phyloP scores from a whole-genome alignment of 2,329 filamentous ascomycete species.

The Dichotomopilus funicola region DNA sequence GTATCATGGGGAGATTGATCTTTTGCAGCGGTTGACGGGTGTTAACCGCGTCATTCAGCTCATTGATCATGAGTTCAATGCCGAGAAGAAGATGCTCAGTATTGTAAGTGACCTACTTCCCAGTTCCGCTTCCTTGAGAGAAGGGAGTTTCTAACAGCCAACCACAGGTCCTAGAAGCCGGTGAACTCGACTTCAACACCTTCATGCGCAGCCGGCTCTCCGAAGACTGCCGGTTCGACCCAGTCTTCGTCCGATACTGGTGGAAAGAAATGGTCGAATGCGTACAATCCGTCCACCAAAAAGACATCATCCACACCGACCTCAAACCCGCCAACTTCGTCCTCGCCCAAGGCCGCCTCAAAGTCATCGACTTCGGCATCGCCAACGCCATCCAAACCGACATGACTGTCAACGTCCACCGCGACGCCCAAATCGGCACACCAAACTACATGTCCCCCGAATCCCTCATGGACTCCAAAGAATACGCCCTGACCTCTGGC shows the following conservation, averaged over 20 bases:
- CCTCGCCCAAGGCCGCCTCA: slow-evolving; percentile 79
- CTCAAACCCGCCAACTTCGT: slow-evolving; percentile 97
- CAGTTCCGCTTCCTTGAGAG: neutral
- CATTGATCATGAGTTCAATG: slow-evolving; percentile 89
- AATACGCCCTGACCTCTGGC: slow-evolving; percentile 34
- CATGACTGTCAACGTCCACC: slow-evolving; percentile 94
- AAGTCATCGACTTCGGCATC: slow-evolving; percentile 98
- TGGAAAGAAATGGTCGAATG: slow-evolving; percentile 99
- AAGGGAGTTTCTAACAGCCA: neutral
- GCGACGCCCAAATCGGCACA: slow-evolving; percentile 90
- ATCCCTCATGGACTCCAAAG: slow-evolving; percentile 79
- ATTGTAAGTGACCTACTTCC: slow-evolving; percentile 53
- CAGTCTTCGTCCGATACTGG: slow-evolving; percentile 90
- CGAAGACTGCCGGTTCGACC: slow-evolving; percentile 71
- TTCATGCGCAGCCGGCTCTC: slow-evolving; percentile 63
- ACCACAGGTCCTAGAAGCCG: slow-evolving; percentile 94
- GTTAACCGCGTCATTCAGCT: slow-evolving; percentile 87
- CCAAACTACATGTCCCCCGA: slow-evolving; percentile 99
- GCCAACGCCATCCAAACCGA: slow-evolving; percentile 95
- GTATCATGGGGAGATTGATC: slow-evolving; percentile 92
- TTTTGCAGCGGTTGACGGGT: slow-evolving; percentile 72
- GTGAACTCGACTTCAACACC: slow-evolving; percentile 86
- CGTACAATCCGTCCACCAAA: slow-evolving; percentile 77
- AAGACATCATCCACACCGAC: slow-evolving; percentile 93
- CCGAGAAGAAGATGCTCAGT: slow-evolving; percentile 80